A percentile compares a stretch with the other conserved stretches of the same genome.
Evolutionary conservation across 306 rosid species (phyloP).

Genomic region (Lupinus albus): DNA sequence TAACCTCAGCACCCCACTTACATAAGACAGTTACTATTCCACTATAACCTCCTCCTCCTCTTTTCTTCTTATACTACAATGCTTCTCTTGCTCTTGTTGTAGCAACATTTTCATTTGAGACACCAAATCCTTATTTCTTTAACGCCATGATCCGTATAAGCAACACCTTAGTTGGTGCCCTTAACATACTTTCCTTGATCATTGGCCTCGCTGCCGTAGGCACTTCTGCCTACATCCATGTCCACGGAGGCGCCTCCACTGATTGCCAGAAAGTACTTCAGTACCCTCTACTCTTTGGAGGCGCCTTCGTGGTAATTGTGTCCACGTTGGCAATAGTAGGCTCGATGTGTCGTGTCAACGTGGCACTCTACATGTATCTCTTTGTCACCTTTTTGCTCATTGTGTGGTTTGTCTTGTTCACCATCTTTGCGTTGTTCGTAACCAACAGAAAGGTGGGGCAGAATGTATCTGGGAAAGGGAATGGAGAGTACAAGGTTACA

Average conservation of each 20-base stretch:
- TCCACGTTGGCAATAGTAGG: constrained; percentile 69
- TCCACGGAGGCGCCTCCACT: constrained; percentile 42
- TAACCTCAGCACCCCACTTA: not conserved
- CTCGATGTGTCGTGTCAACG: constrained; percentile 53
- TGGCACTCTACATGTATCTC: constrained; percentile 57
- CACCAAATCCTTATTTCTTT: not conserved
- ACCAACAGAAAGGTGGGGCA: constrained; percentile 61
- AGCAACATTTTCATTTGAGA: not conserved
- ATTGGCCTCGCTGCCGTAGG: constrained; percentile 55
- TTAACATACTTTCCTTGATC: constrained; percentile 57
- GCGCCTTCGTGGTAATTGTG: constrained; percentile 47
- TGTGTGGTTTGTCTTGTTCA: constrained; percentile 55
- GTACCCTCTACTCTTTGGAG: constrained; percentile 61
- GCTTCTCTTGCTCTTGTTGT: not conserved
- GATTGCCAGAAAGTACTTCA: constrained; percentile 66
- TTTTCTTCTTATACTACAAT: not conserved
- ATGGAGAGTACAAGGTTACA: constrained; percentile 51
- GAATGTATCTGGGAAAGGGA: constrained; percentile 55
- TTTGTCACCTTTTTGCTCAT: constrained; percentile 56
- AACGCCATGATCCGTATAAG: constrained; percentile 56
- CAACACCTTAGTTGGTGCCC: constrained; percentile 61
- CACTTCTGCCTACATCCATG: constrained; percentile 46
- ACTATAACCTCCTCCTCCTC: not conserved
- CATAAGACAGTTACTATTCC: constrained; percentile 33
- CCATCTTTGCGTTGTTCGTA: constrained; percentile 58